These are phyloP conservation scores for Saxophila tyrrhenica DNA, from an alignment of 495 filamentous ascomycete genomes.

Conservation along the genomic window DNA sequence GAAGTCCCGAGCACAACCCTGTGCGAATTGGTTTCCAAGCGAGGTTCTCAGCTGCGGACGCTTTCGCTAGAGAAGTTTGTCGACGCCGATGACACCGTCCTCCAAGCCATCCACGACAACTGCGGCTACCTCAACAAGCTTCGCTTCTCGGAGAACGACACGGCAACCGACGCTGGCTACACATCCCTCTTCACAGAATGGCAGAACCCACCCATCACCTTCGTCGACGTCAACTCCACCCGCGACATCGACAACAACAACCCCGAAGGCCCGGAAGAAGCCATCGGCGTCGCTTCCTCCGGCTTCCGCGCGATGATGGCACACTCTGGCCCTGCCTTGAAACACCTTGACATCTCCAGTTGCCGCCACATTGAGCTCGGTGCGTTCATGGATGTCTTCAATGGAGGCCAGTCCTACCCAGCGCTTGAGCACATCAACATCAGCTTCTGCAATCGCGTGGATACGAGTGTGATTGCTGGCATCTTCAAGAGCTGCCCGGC, in stretches of 20 bases:
- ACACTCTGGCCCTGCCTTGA: slow-evolving; percentile 58
- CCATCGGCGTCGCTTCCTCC: slow-evolving; percentile 57
- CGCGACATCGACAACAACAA: slow-evolving; percentile 63
- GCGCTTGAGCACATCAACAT: slow-evolving; percentile 60
- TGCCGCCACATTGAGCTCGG: slow-evolving; percentile 64
- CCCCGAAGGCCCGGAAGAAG: slow-evolving; percentile 42
- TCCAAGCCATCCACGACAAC: slow-evolving; percentile 48
- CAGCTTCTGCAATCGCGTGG: slow-evolving; percentile 62
- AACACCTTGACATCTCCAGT: slow-evolving; percentile 57
- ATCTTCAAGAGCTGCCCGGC: slow-evolving; percentile 68
- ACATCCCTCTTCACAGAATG: slow-evolving; percentile 59
- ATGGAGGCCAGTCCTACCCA: slow-evolving; percentile 47
- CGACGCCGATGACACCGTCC: slow-evolving; percentile 30
- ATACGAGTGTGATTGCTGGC: slow-evolving; percentile 58
- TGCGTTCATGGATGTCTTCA: slow-evolving; percentile 62
- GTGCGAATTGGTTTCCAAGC: slow-evolving; percentile 42
- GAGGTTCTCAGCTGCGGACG: slow-evolving; percentile 55
- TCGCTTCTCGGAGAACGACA: slow-evolving; percentile 61
- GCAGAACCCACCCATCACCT: slow-evolving; percentile 56
- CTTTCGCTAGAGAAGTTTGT: slow-evolving; percentile 52
- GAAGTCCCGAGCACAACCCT: slow-evolving; percentile 46
- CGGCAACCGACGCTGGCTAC: slow-evolving; percentile 62
- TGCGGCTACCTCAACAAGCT: slow-evolving; percentile 63
- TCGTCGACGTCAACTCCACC: slow-evolving; percentile 60
- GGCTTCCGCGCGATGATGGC: slow-evolving; percentile 71